phyloP scores from a whole-genome alignment of 257 asterid species.

The Primulina huaijiensis region DNA sequence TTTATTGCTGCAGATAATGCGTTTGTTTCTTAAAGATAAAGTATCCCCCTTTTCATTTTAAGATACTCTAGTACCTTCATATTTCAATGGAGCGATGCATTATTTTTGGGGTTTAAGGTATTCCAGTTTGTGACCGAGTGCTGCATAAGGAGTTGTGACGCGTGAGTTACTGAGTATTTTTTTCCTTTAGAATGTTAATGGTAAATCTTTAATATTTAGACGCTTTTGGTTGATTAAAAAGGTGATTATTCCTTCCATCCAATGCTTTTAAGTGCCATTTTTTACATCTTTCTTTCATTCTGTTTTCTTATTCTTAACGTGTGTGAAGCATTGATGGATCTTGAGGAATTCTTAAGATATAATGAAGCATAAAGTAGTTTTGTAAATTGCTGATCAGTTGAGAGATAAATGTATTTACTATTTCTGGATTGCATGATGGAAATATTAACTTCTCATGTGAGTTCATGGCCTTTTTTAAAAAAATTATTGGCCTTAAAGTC shows the following conservation, averaged over 20 bases:
- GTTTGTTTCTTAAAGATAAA: no score
- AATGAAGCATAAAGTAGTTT: not conserved
- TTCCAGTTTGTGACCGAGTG: constrained; percentile 8
- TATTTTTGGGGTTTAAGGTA: constrained; percentile 18
- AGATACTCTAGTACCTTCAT: not conserved
- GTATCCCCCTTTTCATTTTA: no score
- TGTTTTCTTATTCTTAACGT: not conserved
- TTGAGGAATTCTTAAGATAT: not conserved
- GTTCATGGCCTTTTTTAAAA: not conserved
- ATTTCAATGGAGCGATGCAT: not conserved
- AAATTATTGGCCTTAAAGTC: not conserved
- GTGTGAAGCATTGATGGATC: not conserved
- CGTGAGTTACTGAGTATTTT: not conserved
- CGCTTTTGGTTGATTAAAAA: not conserved
- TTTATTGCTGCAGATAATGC: not conserved
- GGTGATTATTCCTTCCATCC: not conserved
- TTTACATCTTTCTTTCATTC: not conserved
- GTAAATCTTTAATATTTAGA: not conserved
- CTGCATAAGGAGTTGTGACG: not conserved
- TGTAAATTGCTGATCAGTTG: not conserved
- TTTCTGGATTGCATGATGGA: not conserved
- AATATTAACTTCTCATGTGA: not conserved
- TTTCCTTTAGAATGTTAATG: not conserved
- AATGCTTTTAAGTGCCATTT: not conserved
- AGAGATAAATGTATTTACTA: not conserved